Conservation (phyloP, 1,284 basidiomycete species). For the Trichosporon asahii region DNA sequence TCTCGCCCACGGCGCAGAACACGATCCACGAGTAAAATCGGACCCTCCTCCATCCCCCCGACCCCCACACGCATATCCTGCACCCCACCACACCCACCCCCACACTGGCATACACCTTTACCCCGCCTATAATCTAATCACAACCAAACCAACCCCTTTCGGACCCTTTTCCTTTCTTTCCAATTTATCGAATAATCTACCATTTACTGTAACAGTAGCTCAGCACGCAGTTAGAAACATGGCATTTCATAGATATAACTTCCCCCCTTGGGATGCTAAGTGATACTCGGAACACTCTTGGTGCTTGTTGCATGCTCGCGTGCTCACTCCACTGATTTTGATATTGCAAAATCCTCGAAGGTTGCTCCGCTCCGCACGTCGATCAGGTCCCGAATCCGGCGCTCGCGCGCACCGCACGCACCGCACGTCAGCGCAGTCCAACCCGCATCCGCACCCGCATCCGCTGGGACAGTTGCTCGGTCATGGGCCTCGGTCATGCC, state of each 20-base stretch:
- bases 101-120: not conserved
- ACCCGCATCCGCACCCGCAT: not conserved
- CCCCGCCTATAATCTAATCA: not conserved
- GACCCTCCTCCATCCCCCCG: not conserved
- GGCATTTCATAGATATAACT: constrained; percentile 3
- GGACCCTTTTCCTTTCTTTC: not conserved
- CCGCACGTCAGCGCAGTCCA: not conserved
- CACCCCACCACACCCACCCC: not conserved
- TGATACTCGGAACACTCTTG: not conserved
- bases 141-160: not conserved
- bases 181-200: not conserved
- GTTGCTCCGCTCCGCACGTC: not conserved
- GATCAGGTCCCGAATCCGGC: not conserved
- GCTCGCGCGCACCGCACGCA: too few relatives aligned
- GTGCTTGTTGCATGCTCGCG: not conserved
- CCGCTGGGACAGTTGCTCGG: not conserved
- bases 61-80: not conserved
- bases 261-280: not conserved
- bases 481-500: not conserved
- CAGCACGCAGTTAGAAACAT: not conserved
- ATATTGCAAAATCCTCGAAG: too few relatives aligned
- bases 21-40: not conserved
- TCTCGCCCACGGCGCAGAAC: not conserved
- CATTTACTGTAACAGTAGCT: not conserved
- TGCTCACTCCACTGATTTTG: not conserved